Evolutionary conservation across 495 filamentous ascomycete species (phyloP).

Genomic region (Daldinia decipiens): DNA sequence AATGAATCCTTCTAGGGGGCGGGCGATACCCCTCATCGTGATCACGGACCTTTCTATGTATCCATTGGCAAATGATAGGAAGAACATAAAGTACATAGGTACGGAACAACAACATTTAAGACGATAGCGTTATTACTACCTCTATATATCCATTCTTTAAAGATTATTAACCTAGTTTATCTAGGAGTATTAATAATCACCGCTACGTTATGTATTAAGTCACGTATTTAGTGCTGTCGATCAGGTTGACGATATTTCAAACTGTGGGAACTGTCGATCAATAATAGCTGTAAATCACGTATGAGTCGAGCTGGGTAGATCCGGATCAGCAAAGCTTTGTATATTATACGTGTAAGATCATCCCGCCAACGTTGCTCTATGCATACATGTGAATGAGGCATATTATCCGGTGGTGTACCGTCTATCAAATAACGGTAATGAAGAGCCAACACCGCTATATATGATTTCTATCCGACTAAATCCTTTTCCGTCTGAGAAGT

Average conservation of each 20-base stretch:
- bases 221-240: conserved; percentile 19
- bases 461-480: not conserved
- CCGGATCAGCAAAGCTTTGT: conserved; percentile 36
- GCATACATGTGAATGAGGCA: conserved; percentile 12
- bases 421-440: not conserved
- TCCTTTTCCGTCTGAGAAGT: conserved; percentile 5
- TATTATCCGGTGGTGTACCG: conserved; percentile 17
- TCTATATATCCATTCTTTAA: not conserved
- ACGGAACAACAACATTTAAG: not conserved
- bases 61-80: conserved; percentile 7
- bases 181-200: conserved; percentile 19
- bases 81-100: conserved; percentile 1
- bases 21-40: conserved; percentile 25
- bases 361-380: conserved; percentile 8
- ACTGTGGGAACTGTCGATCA: conserved; percentile 38
- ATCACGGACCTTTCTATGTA: not conserved
- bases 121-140: not conserved
- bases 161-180: not conserved
- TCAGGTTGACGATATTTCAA: conserved; percentile 41
- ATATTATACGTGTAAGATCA: conserved; percentile 18
- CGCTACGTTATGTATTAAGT: conserved; percentile 25
- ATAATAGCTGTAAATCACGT: conserved; percentile 4
- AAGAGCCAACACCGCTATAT: not conserved
- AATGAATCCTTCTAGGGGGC: conserved; percentile 5
- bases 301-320: conserved; percentile 33